These are phyloP conservation scores for Knoxdaviesia capensis DNA, from an alignment of 2,329 filamentous ascomycete species.

Conservation along the genomic window DNA sequence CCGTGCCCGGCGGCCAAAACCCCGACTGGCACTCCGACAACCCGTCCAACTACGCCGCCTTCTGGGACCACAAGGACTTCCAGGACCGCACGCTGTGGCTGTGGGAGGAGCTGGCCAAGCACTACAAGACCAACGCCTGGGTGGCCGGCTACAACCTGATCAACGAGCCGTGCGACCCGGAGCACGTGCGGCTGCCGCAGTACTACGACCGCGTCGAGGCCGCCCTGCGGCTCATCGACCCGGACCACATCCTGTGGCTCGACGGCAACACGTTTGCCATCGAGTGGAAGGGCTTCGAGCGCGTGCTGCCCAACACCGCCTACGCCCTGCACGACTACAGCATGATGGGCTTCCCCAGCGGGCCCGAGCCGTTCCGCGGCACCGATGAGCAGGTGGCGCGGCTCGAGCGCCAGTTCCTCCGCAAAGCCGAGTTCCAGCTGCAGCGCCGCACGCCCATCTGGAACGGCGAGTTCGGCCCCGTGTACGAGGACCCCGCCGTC, in stretches of 20 bases:
- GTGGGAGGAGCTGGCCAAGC: slow-evolving; percentile 20
- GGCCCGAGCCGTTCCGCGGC: slow-evolving; percentile 17
- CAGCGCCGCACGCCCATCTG: slow-evolving; percentile 20
- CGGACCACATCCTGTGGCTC: slow-evolving; percentile 27
- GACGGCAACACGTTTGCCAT: slow-evolving; percentile 34
- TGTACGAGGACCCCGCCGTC: slow-evolving; percentile 20
- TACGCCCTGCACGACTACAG: slow-evolving; percentile 34
- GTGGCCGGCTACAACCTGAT: slow-evolving; percentile 19
- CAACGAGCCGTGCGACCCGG: slow-evolving; percentile 13
- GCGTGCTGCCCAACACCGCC: slow-evolving; percentile 23
- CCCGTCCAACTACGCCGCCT: slow-evolving; percentile 16
- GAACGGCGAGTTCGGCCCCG: slow-evolving; percentile 31
- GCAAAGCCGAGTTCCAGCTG: slow-evolving; percentile 23
- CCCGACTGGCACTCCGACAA: slow-evolving; percentile 25
- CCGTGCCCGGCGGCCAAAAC: slow-evolving; percentile 23
- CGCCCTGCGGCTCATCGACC: slow-evolving; percentile 18
- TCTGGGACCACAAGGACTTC: slow-evolving; percentile 25
- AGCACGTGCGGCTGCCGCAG: slow-evolving; percentile 13
- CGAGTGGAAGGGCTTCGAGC: slow-evolving; percentile 22
- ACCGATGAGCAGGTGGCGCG: slow-evolving; percentile 19
- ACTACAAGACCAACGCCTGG: slow-evolving; percentile 20
- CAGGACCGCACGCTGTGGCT: slow-evolving; percentile 23
- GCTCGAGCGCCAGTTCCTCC: slow-evolving; percentile 17
- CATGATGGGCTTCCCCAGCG: slow-evolving; percentile 24
- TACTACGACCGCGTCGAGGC: slow-evolving; percentile 20